These are phyloP conservation scores for Batrachochytrium dendrobatidis DNA, from an alignment of 371 early-diverging fungal species.

Conservation along the genomic window DNA sequence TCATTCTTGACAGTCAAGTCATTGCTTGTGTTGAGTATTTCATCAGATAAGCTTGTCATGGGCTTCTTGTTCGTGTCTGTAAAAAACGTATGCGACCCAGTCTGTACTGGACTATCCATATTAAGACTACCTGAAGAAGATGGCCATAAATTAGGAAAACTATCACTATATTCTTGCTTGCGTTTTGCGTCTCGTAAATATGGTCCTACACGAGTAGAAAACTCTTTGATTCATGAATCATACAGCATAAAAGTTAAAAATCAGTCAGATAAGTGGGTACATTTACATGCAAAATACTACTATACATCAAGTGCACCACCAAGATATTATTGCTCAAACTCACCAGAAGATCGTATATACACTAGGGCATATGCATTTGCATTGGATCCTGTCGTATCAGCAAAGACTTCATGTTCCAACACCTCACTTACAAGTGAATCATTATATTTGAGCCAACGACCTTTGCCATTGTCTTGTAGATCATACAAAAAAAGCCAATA, in stretches of 20 bases:
- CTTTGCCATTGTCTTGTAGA: slow-evolving; percentile 21
- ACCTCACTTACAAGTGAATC: slow-evolving; percentile 15
- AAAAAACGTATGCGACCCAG: too few species aligned
- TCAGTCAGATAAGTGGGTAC: too few species aligned
- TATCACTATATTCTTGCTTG: background rate
- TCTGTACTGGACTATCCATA: too few species aligned
- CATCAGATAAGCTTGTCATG: too few species aligned
- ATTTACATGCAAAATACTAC: too few species aligned
- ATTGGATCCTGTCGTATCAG: slow-evolving; percentile 23
- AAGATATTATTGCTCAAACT: background rate
- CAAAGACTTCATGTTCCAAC: slow-evolving; percentile 21
- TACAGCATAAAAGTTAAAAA: too few species aligned
- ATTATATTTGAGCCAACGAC: slow-evolving; percentile 2
- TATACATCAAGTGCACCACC: background rate
- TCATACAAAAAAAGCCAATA: slow-evolving; percentile 83
- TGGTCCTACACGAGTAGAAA: background rate
- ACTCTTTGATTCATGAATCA: too few species aligned
- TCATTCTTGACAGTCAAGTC: too few species aligned
- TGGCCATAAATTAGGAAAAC: background rate
- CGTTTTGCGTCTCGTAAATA: background rate
- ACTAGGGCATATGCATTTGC: slow-evolving; percentile 33
- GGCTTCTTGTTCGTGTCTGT: too few species aligned
- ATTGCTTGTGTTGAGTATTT: too few species aligned
- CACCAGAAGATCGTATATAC: slow-evolving; percentile 18
- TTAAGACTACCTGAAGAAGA: too few species aligned